A percentile compares a stretch with the other conserved stretches of the same genome.
phyloP scores from a whole-genome alignment of 805 yeast species.

The Saccharomycopsis babjevae region DNA sequence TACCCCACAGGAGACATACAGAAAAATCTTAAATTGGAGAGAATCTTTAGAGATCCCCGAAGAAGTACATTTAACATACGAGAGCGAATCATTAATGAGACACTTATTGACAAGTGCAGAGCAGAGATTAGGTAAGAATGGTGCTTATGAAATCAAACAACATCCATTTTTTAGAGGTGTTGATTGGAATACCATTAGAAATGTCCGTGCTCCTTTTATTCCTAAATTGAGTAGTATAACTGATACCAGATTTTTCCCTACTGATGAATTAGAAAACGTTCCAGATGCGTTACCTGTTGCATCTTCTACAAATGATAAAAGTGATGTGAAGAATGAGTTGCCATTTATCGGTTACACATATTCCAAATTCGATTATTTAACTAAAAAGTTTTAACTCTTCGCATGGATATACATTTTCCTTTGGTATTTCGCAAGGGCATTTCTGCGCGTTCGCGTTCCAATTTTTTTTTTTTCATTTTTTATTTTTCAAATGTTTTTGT shows the following conservation, averaged over 20 bases:
- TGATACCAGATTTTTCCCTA: constrained; percentile 96
- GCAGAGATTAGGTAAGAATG: constrained; percentile 77
- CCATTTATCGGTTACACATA: constrained; percentile 98
- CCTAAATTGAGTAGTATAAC: constrained; percentile 87
- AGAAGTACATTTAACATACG: constrained; percentile 80
- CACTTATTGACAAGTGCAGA: constrained; percentile 70
- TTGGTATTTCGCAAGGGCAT: background rate
- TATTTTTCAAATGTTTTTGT: too few species aligned
- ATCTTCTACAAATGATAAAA: constrained; percentile 32
- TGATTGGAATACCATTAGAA: constrained; percentile 82
- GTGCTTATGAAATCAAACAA: constrained; percentile 80
- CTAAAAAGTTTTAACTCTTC: constrained; percentile 32
- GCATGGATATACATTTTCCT: background rate
- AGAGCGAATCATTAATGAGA: constrained; percentile 78
- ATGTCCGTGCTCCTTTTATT: constrained; percentile 86
- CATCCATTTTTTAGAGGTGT: constrained; percentile 96
- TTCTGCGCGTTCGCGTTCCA: background rate
- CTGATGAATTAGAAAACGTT: constrained; percentile 89
- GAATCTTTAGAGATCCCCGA: constrained; percentile 84
- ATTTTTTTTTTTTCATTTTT: background rate
- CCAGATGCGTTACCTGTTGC: constrained; percentile 46
- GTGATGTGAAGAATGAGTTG: constrained; percentile 67
- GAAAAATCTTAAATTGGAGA: constrained; percentile 85
- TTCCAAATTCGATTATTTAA: constrained; percentile 86
- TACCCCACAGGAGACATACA: constrained; percentile 87